phyloP scores from a whole-genome alignment of 2,329 filamentous ascomycete species.

The Trichoderma afroharzianum region DNA sequence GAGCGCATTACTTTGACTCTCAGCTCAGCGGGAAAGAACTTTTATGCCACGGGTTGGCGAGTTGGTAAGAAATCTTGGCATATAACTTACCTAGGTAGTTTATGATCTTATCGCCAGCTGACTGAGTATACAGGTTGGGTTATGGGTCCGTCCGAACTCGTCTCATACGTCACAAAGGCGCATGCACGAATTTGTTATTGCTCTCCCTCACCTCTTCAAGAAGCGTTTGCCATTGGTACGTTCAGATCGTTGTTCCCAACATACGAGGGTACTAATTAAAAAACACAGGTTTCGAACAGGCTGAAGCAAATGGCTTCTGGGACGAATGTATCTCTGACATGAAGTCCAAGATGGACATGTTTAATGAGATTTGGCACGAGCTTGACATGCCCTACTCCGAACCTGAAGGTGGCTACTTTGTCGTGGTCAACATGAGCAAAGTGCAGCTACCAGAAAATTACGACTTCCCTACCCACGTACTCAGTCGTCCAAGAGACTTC shows the following conservation, averaged over 20 bases:
- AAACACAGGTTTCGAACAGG: not conserved
- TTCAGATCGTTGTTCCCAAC: too few relatives aligned
- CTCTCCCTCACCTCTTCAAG: conserved; percentile 1
- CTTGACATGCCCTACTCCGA: conserved; percentile 1
- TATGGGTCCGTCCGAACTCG: not conserved
- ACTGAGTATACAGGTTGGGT: not conserved
- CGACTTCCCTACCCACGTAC: not conserved
- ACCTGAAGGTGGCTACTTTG: not conserved
- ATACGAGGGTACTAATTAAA: not conserved
- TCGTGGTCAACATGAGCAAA: conserved; percentile 7
- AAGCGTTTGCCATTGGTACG: conserved; percentile 1
- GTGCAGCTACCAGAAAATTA: not conserved
- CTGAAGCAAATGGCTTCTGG: conserved; percentile 1
- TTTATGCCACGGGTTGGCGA: conserved; percentile 3
- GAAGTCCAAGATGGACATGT: conserved; percentile 2
- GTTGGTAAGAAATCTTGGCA: not conserved
- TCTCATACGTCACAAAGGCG: not conserved
- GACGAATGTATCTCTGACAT: not conserved
- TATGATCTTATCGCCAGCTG: not conserved
- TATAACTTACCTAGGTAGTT: too few relatives aligned
- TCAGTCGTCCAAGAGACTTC: not conserved
- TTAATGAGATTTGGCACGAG: conserved; percentile 6
- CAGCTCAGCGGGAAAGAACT: conserved; percentile 4
- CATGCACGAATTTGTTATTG: not conserved
- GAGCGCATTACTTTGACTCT: not conserved